Base-by-base conservation (phyloP, 768 basidiomycete genomes). In the Leucogyrophana mollusca region DNA sequence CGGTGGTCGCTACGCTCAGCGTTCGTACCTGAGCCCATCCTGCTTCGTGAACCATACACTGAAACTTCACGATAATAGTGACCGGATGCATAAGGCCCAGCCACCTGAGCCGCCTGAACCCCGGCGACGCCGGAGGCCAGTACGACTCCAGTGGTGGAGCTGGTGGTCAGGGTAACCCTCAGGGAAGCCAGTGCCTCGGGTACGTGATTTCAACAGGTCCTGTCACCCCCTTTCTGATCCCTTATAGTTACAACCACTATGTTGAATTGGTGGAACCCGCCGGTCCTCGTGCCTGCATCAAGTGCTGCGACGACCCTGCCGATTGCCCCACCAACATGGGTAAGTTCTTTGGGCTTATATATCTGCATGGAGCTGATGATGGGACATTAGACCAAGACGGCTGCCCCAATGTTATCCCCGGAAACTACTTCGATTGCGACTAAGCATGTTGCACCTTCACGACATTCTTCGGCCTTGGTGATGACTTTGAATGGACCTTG, bases 61-160 rank as follows among this genome's bases (percentile, higher is more conserved):
- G n/a, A n/a, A n/a, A n/a, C n/a, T n/a, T n/a, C n/a, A n/a, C n/a
- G n/a, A n/a, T n/a, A n/a, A n/a, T n/a, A n/a, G n/a, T n/a, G n/a
- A n/a, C n/a, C n/a, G n/a, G n/a, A n/a, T n/a, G n/a, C n/a, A n/a
- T n/a, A n/a, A n/a, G n/a, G n/a, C n/a, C n/a, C n/a, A n/a, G n/a
- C n/a, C n/a, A n/a, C n/a, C n/a, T n/a, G n/a, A n/a, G n/a, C n/a
- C n/a, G n/a, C n/a, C n/a, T n/a, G n/a, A n/a, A n/a, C n/a, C n/a
- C n/a, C n/a, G n/a, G n/a, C n/a, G n/a, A n/a, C n/a, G n/a, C n/a
- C n/a, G n/a, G n/a, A n/a, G n/a, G n/a, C n/a, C n/a, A n/a, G n/a
- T 82, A 82, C 54, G 79, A 80, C 57, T 80, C 78, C 20, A 78
- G 73, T 47, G 80, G 80, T 21, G 80, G 80, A 4, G 61, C 49